phyloP scores from a whole-genome alignment of 169 alveolate species.

The Plasmodium relictum region DNA sequence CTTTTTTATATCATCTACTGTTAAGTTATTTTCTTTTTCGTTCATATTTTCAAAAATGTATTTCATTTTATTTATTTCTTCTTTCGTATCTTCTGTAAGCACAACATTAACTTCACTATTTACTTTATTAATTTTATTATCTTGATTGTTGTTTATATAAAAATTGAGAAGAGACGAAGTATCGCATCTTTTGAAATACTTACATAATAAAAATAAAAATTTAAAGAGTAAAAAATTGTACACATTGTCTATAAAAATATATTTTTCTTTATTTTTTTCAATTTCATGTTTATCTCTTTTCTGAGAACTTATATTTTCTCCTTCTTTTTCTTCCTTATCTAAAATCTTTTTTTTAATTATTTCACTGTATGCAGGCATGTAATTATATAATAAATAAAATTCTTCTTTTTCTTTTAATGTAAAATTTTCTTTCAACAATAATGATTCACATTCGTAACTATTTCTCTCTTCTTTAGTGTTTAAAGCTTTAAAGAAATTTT shows the following conservation, averaged over 20 bases:
- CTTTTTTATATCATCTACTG: conserved; percentile 43
- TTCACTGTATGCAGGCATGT: conserved; percentile 72
- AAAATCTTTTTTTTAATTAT: conserved; percentile 11
- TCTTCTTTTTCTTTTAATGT: conserved; percentile 22
- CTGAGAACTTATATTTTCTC: background rate
- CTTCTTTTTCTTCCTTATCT: background rate
- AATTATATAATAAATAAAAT: conserved; percentile 48
- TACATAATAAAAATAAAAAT: conserved; percentile 36
- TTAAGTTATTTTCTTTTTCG: background rate
- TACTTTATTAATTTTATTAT: background rate
- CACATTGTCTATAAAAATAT: conserved; percentile 56
- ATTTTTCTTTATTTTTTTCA: conserved; percentile 12
- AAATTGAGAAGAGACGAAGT: conserved; percentile 12
- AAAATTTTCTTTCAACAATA: background rate
- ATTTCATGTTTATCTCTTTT: background rate
- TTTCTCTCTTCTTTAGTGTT: too few species aligned
- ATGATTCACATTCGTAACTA: background rate
- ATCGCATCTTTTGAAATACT: conserved; percentile 46
- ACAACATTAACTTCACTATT: background rate
- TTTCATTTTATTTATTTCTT: conserved; percentile 24
- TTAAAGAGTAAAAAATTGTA: conserved; percentile 69
- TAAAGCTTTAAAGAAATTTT: background rate
- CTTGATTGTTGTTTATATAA: conserved; percentile 20
- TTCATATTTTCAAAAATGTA: background rate
- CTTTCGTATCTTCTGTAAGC: conserved; percentile 18